phyloP scores from a whole-genome alignment of 495 filamentous ascomycete species.

The Haplographium delicatum region DNA sequence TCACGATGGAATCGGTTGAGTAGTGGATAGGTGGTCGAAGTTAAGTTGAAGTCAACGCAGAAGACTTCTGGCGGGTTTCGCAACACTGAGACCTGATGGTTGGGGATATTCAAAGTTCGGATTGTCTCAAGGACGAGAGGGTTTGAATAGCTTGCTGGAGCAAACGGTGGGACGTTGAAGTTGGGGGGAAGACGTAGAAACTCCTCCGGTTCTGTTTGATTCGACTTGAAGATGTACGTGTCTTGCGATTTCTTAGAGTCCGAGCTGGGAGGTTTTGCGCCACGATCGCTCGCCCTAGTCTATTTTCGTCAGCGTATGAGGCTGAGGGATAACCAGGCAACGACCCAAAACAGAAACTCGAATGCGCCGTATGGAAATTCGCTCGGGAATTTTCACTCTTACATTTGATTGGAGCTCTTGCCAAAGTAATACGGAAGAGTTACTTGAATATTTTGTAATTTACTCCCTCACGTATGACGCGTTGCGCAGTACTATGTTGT shows the following conservation, averaged over 20 bases:
- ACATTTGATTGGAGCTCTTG: too few relatives aligned
- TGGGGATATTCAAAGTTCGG: neutral
- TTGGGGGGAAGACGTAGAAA: constrained; percentile 4
- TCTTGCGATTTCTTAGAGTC: neutral
- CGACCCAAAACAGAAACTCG: neutral
- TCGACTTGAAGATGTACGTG: constrained; percentile 3
- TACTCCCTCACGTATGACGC: too few relatives aligned
- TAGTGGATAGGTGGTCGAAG: neutral
- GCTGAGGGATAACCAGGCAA: constrained; percentile 4
- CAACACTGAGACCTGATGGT: neutral
- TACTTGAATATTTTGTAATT: too few relatives aligned
- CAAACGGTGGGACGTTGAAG: neutral
- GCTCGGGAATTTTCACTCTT: too few relatives aligned
- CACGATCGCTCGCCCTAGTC: neutral
- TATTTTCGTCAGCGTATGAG: neutral
- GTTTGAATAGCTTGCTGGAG: neutral
- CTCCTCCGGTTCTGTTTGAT: neutral
- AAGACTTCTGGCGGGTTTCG: neutral
- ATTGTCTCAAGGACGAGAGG: constrained; percentile 1
- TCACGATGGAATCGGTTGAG: constrained; percentile 5
- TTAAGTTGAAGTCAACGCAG: constrained; percentile 7
- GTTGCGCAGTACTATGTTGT: too few relatives aligned
- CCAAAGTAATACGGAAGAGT: too few relatives aligned
- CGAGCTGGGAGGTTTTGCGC: constrained; percentile 1
- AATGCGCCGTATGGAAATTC: too few relatives aligned